Base-by-base conservation (phyloP, 352 stramenopile genomes). In the Peronospora belbahrii region DNA sequence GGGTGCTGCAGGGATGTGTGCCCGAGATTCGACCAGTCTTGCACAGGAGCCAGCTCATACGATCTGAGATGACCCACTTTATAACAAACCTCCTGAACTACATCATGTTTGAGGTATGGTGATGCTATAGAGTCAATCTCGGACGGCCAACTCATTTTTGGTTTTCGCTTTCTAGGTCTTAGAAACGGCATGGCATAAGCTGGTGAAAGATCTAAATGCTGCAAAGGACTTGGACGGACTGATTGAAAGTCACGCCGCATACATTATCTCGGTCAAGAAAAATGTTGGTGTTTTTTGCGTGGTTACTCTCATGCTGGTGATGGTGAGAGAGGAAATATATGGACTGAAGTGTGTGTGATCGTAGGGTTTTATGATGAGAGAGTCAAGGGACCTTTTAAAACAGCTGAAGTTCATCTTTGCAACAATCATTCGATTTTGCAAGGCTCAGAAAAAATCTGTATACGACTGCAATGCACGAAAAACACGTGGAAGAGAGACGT, bases 1-100 rank as follows among this genome's bases (percentile, higher is more conserved):
- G 17, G 5, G 31, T n/a, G 64, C 58, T 49, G n/a, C 48, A 87
- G 75, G 70, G 70, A 8, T 66, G 66, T 25, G 46, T 92, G 27
- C 81, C 65, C 32, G 71, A 66, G 23, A 68, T 90, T 42, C 28
- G 46, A 30, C 56, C 54, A 43, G 57, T 96, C 14, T 73, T 99
- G 19, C 88, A 97, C 65, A 84, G 82, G 25, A 97, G 95, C 52
- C 92, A 97, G 45, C 77, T 98, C 11, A 80, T 97, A 38, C 84
- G 96, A 22, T 96, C 96, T 17, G 85, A 98, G 35, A 99, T 99
- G 96, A 94, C 97, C 46, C 94, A 98, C 60, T 98, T 99, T 61
- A 94, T 91, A 17, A 90, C 88, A 30, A 99, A 98, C 49, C 77
- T 99, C 17, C 90, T 97, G 59, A 98, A 94, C 56, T 99, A 98